phyloP scores from a whole-genome alignment of 2,329 filamentous ascomycete genomes.

The Colletotrichum brevisporum region DNA sequence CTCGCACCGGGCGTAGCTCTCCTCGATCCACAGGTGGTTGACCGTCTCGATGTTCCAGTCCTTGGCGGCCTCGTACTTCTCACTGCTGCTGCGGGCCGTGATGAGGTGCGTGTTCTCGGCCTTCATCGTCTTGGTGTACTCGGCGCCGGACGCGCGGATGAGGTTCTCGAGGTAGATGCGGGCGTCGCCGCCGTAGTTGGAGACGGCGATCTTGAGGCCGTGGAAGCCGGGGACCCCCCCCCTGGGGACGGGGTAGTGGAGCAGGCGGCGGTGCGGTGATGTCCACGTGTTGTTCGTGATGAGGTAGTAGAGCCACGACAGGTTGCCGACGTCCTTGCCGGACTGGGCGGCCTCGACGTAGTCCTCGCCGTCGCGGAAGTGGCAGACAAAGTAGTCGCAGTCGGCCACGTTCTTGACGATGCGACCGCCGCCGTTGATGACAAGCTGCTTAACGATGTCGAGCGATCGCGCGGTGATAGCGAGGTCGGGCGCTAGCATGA shows the following conservation, averaged over 20 bases:
- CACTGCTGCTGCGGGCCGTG: conserved; percentile 88
- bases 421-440: conserved; percentile 78
- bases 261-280: conserved; percentile 82
- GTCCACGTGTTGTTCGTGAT: conserved; percentile 93
- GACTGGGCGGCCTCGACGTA: conserved; percentile 83
- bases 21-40: conserved; percentile 98
- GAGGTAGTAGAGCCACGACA: conserved; percentile 94
- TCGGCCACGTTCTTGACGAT: conserved; percentile 75
- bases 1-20: conserved; percentile 93
- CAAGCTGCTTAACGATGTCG: conserved; percentile 78
- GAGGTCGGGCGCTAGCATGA: conserved; percentile 84
- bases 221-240: conserved; percentile 85
- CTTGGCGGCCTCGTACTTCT: conserved; percentile 91
- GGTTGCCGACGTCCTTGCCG: conserved; percentile 88
- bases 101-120: conserved; percentile 96
- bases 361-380: conserved; percentile 84
- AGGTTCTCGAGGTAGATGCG: conserved; percentile 94
- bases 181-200: conserved; percentile 96
- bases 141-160: conserved; percentile 84
- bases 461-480: conserved; percentile 76
- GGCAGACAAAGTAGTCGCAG: conserved; percentile 88
- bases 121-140: conserved; percentile 95
- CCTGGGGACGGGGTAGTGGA: conserved; percentile 90
- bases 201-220: conserved; percentile 84
- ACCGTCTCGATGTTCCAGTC: conserved; percentile 94